Base-by-base conservation (phyloP, 2,329 filamentous ascomycete genomes). In the Verticillium klebahnii region DNA sequence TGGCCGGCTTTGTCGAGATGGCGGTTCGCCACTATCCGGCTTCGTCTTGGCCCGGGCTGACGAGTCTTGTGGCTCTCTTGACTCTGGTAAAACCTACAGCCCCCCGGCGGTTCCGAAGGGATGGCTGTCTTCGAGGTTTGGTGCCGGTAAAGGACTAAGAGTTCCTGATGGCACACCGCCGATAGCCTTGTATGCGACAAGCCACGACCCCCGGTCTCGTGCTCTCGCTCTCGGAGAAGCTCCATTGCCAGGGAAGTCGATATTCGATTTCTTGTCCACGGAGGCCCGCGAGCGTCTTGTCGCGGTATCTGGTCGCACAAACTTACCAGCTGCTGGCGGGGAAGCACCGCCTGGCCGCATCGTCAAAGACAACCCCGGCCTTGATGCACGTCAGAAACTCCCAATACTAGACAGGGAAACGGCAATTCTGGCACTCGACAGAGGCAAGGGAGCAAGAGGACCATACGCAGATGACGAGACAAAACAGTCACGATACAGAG, bases 241-340 rank as follows among this genome's bases (percentile, higher is more conserved):
- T 19, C 84, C 86, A 39, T 79, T 98, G 0, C 93, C 93, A 0
- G 92, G 92, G 0, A 97, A 98, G 77, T 98, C 95, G 0, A 88
- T 99, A 2, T 99, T 98, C 73, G 93, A 98, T 75, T 99, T 91
- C 74, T 83, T 99, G 66, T 91, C 91, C 0, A 82, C 91, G 0
- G 84, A 90, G 37, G 87, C 91, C 3, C 87, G 95, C 64, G 89
- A 94, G 59, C 86, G 89, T 31, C 83, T 99, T 55, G 92, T 84
- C 3, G 82, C 86, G 12, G 88, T 88, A 1, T 92, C 92, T 2
- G 93, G 93, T 1, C 92, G 88, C 62, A 76, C 76, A 2, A 85
- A 94, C 69, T 83, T 99, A 2, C 95, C 95, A 0, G 85, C 87
- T 8, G 95, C 89, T 0, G 79, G 88, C 1, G 88, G 91, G 59